Base-by-base conservation (phyloP, 2,329 filamentous ascomycete species). In the Colletotrichum chlorophyti region DNA sequence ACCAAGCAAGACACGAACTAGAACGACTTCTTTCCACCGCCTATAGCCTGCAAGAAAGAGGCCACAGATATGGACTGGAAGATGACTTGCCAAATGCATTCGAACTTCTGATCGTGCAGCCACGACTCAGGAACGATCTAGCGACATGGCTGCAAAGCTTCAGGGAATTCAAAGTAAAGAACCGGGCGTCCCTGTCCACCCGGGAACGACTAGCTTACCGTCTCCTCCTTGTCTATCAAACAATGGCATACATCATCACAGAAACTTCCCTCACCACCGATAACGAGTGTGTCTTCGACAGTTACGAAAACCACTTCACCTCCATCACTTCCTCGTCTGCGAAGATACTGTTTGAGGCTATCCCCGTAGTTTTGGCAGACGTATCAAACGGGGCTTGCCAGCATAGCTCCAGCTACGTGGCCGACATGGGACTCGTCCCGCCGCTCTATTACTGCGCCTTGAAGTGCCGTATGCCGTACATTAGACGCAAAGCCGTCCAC, bases 401-500 rank as follows among this genome's bases (percentile, higher is more conserved):
- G 10, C 24, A 70, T 31, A 72, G 73, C 64, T 65, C 70, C n/a
- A 59, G 64, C 8, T 71, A 72, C 2, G 70, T 75, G 12, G 63
- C 69, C 5, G 78, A 82, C 53, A 68, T 78, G 9, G 79, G 79
- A 8, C 78, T 76, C 67, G 70, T 80, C 9, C 69, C 77, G 6
- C 73, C 76, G 0, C 68, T 82, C 3, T 81, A 80, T 58, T 82
- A 73, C 58, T 64, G 72, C 2, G 79, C 77, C 0, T 52, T 78
- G 4, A 82, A 82, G 58, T 83, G 80, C 37, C 76, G 81, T 0
- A 65, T 74, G 2, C 73, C 71, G 35, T 65, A 66, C 4, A 65
- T 82, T 8, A 72, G 80, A 31, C 58, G 69, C 0, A 74, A 76
- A 31, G 77, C 76, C 0, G 62, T 76, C 1, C 62, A 57, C 3